Evolutionary conservation across 108 stramenopile species (phyloP), one percentile per base, ranked within the genome.

Genomic region (Cyclostephanos tholiformis): DNA sequence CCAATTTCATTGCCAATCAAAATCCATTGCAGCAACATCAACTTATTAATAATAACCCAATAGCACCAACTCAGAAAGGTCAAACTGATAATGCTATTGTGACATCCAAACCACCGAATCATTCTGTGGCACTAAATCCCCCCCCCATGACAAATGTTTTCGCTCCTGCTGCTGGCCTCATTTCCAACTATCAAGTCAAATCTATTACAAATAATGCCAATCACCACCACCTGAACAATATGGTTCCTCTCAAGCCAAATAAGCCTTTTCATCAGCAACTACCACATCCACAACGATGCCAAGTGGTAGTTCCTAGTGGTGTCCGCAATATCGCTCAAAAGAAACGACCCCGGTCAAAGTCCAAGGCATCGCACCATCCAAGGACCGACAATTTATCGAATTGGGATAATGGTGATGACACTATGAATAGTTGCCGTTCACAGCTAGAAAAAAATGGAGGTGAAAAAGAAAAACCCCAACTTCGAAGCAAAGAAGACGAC

Each of bases 361-460:
- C 38, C 22, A 64, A 14, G 19, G 41, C 4, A 39, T 64, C 63
- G 7, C 63, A 64, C 23, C 44, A 60, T 2, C 30, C 59, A 16
- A 60, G 59, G 27, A 23, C 30, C 4, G 30, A 60, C 30, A 60
- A 64, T 41, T 64, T 41, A 16, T 43, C 63, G n/a, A 64, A 43
- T 23, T 39, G 17, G 52, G 52, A 53, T 20, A 25, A 8, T 53
- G 41, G 41, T 10, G 11, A 41, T 41, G 32, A 4, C 32, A 32
- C 32, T 32, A 32, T 4, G 2, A 32, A 50, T 50, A 19, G 49
- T 17, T 50, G 19, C n/a, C 49, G 2, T 19, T 1, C 16, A 50
- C n/a, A 50, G 19, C 25, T 25, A 19, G 1, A n/a, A 8, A n/a
- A 19, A 22, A 14, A 53, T 14, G 61, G 27, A 62, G 29, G 27